Conservation (phyloP, 305 asterid genomes). For the Solanum hybrid region DNA sequence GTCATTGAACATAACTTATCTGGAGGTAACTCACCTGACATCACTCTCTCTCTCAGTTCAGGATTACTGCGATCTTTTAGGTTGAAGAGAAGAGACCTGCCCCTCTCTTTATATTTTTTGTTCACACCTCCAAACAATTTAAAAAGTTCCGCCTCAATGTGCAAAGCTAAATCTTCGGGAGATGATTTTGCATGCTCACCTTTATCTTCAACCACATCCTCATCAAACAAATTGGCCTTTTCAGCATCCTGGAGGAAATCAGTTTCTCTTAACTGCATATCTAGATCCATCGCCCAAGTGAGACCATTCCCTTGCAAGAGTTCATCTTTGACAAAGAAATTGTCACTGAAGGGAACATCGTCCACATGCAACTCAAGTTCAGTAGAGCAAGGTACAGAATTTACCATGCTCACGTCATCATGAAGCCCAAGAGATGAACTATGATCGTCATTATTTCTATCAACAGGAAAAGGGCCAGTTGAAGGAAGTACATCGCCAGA, state of each 20-base stretch:
- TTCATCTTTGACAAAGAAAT: slow-evolving; percentile 78
- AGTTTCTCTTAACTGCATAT: slow-evolving; percentile 38
- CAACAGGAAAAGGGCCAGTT: slow-evolving; percentile 21
- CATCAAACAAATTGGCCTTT: slow-evolving; percentile 25
- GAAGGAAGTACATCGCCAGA: slow-evolving; percentile 18
- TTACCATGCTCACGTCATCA: slow-evolving; percentile 26
- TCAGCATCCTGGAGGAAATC: slow-evolving; percentile 35
- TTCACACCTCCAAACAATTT: slow-evolving; percentile 81
- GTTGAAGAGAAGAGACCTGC: slow-evolving; percentile 61
- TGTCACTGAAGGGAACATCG: slow-evolving; percentile 63
- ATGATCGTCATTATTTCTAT: slow-evolving; percentile 25
- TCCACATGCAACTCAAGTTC: slow-evolving; percentile 57
- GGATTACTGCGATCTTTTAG: slow-evolving; percentile 88
- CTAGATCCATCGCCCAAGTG: slow-evolving; percentile 90
- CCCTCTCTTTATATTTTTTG: slow-evolving; percentile 94
- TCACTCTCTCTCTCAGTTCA: slow-evolving; percentile 79
- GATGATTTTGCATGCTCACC: slow-evolving; percentile 22
- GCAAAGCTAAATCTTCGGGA: slow-evolving; percentile 46
- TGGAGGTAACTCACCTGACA: slow-evolving; percentile 81
- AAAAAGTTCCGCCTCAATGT: slow-evolving; percentile 74
- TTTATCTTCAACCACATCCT: slow-evolving; percentile 19
- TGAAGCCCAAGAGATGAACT: slow-evolving; percentile 31
- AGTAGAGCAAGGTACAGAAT: slow-evolving; percentile 30
- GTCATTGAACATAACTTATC: slow-evolving; percentile 88
- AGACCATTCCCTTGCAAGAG: slow-evolving; percentile 98